A percentile compares a stretch with the other conserved stretches of the same genome.
Evolutionary conservation across 495 filamentous ascomycete genomes (phyloP).

Genomic region (Penicillium verhagenii): DNA sequence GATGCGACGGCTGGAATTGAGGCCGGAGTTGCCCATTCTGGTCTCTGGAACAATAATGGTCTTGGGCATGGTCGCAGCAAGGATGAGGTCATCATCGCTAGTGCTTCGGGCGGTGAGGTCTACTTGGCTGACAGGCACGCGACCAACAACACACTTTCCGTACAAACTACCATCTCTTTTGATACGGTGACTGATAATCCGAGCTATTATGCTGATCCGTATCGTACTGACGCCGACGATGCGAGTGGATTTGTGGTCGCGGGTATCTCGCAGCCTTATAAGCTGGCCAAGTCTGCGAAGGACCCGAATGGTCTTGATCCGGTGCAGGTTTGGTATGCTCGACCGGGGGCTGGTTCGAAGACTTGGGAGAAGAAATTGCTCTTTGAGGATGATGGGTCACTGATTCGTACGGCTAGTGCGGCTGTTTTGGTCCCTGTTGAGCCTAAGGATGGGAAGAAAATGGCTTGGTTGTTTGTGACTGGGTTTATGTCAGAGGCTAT

Average conservation of each 20-base stretch:
- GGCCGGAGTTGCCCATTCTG: constrained; percentile 41
- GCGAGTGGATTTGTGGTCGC: constrained; percentile 57
- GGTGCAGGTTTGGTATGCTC: constrained; percentile 49
- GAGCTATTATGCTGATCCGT: constrained; percentile 52
- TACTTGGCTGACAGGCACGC: constrained; percentile 23
- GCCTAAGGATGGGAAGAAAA: constrained; percentile 34
- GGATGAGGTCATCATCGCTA: constrained; percentile 49
- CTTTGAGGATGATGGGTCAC: constrained; percentile 58
- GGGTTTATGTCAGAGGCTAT: constrained; percentile 54
- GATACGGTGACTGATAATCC: constrained; percentile 57
- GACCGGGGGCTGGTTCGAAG: constrained; percentile 14
- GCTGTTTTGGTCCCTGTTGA: constrained; percentile 55
- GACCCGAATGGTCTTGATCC: constrained; percentile 43
- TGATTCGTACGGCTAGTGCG: constrained; percentile 50
- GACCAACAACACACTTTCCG: constrained; percentile 33
- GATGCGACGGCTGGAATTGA: constrained; percentile 35
- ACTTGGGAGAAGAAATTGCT: constrained; percentile 47
- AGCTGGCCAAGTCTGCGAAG: constrained; percentile 28
- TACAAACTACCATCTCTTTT: constrained; percentile 42
- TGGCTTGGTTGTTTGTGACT: constrained; percentile 58
- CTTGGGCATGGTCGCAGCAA: constrained; percentile 50
- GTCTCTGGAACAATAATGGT: constrained; percentile 56
- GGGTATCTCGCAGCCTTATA: constrained; percentile 42
- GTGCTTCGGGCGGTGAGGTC: constrained; percentile 36
- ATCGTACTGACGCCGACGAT: constrained; percentile 31